Evolutionary conservation across 139 green algal species (phyloP).

Genomic region (Chlamydomonas asymmetrica): DNA sequence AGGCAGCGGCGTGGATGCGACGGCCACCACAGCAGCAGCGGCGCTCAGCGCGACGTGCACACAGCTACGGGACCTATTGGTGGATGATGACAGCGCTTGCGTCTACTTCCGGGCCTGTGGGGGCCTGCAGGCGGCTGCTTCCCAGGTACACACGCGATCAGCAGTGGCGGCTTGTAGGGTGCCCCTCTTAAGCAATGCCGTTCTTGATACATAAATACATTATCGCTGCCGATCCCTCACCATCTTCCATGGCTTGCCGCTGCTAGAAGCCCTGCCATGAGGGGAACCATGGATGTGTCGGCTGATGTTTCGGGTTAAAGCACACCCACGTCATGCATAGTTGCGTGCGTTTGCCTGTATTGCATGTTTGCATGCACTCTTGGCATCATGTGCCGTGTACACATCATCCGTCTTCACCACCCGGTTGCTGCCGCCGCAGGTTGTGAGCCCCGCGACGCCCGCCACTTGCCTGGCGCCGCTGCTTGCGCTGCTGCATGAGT

Average conservation of each 20-base stretch:
- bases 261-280: no score
- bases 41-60: neutral
- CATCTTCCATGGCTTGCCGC: no score
- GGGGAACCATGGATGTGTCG: no score
- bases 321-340: no score
- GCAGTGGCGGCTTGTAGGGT: no score
- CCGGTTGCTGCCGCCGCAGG: neutral
- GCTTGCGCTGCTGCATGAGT: constrained; percentile 35
- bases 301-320: no score
- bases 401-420: neutral
- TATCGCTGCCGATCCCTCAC: no score
- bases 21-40: neutral
- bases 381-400: no score
- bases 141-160: neutral
- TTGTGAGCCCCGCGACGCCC: neutral
- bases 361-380: no score
- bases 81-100: constrained; percentile 29
- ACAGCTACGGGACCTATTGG: constrained; percentile 32
- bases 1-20: neutral
- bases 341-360: no score
- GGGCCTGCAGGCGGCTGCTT: constrained; percentile 42
- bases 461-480: neutral
- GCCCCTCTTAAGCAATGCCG: no score
- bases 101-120: constrained; percentile 59
- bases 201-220: no score